Conservation (phyloP, 805 yeast genomes). For the Sugiyamaella smithiae region DNA sequence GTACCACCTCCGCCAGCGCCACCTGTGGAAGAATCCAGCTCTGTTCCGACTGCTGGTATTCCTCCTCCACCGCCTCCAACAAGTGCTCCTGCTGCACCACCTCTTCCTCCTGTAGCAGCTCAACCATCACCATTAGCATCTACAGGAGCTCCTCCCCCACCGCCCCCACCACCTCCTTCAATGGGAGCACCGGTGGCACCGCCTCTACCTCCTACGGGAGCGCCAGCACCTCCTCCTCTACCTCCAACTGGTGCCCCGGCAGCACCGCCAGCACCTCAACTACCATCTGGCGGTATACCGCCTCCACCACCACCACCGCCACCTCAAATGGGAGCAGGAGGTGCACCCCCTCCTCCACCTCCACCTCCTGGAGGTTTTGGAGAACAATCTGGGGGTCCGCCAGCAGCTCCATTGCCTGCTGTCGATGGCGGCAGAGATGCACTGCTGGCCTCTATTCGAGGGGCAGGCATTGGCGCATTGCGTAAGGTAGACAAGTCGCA, state of each 20-base stretch:
- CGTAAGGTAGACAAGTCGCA: conserved; percentile 80
- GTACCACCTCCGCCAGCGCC: conserved; percentile 29
- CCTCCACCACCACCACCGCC: conserved; percentile 31
- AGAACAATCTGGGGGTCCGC: conserved; percentile 20
- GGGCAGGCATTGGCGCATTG: conserved; percentile 68
- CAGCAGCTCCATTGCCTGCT: conserved; percentile 38
- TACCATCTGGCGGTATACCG: conserved; percentile 32
- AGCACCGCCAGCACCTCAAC: conserved; percentile 39
- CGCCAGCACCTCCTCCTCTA: conserved; percentile 32
- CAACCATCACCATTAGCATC: conserved; percentile 26
- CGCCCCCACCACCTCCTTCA: conserved; percentile 33
- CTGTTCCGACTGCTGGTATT: conserved; percentile 8
- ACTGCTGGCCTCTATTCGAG: conserved; percentile 78
- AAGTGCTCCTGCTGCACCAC: conserved; percentile 31
- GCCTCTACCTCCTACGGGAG: conserved; percentile 41
- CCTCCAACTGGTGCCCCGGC: conserved; percentile 28
- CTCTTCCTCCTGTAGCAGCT: conserved; percentile 27
- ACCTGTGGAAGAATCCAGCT: no score
- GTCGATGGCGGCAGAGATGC: conserved; percentile 72
- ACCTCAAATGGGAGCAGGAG: conserved; percentile 33
- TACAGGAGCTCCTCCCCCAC: conserved; percentile 21
- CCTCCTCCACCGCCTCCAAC: conserved; percentile 32
- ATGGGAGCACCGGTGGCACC: conserved; percentile 32
- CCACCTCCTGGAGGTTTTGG: conserved; percentile 36
- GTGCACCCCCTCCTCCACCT: conserved; percentile 38